Percentiles rank a stretch among this genome's conserved stretches.
phyloP scores from a whole-genome alignment of 352 stramenopile species.

The Globisporangium yorkense region DNA sequence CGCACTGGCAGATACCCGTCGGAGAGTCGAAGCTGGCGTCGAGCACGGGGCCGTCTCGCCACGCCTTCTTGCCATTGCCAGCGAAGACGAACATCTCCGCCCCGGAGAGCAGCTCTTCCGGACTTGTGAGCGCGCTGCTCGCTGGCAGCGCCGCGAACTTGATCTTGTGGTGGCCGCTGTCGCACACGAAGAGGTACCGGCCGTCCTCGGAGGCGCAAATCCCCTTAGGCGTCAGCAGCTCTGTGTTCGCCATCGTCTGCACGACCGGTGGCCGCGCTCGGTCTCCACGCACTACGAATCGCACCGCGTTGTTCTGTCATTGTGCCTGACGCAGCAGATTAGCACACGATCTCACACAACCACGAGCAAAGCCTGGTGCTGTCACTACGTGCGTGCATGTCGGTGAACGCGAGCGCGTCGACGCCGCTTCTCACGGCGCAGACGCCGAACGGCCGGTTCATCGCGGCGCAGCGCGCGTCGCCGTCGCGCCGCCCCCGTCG shows the following conservation, averaged over 20 bases:
- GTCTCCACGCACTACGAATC: constrained; percentile 17
- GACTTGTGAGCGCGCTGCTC: constrained; percentile 15
- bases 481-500: constrained; percentile 29
- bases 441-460: constrained; percentile 34
- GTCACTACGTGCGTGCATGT: constrained; percentile 19
- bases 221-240: constrained; percentile 39
- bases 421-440: constrained; percentile 18
- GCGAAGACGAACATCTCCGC: constrained; percentile 43
- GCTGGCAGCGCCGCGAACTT: constrained; percentile 34
- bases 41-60: constrained; percentile 31
- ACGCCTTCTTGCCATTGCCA: constrained; percentile 34
- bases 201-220: constrained; percentile 32
- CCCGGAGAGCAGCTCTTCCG: constrained; percentile 7
- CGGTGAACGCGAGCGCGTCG: constrained; percentile 27
- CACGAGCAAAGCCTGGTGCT: neutral
- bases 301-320: constrained; percentile 37
- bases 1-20: constrained; percentile 26
- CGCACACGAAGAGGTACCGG: constrained; percentile 44
- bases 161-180: constrained; percentile 48
- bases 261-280: constrained; percentile 6
- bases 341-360: too few relatives aligned
- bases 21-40: constrained; percentile 40
- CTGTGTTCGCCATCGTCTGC: constrained; percentile 21
- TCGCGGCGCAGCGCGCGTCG: constrained; percentile 11
- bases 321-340: neutral